A percentile compares a stretch with the other conserved stretches of the same genome.
Evolutionary conservation across 73 alveolate species (phyloP).

Genomic region (Paramecium sexaurelia): DNA sequence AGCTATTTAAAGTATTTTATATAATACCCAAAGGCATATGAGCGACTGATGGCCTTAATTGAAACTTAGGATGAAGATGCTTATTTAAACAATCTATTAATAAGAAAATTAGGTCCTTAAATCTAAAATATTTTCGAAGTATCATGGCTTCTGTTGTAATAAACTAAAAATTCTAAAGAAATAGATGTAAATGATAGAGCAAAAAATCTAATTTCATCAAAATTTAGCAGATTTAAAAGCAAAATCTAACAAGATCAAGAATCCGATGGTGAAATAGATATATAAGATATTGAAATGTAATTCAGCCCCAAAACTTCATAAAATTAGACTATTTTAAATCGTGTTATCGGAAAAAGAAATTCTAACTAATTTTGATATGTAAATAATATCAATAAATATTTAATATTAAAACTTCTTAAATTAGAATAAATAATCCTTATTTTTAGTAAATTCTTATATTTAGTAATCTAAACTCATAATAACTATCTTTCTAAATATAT

Average conservation of each 20-base stretch:
- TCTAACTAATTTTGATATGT: neutral
- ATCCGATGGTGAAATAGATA: neutral
- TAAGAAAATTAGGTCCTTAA: neutral
- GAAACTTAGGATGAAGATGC: conserved; percentile 9
- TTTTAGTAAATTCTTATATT: too few species aligned
- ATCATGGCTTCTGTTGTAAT: neutral
- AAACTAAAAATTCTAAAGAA: neutral
- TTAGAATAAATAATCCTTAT: too few species aligned
- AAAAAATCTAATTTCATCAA: neutral
- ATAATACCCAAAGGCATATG: neutral
- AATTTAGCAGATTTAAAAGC: neutral
- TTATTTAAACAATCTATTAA: neutral
- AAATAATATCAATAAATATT: too few species aligned
- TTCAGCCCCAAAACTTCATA: neutral
- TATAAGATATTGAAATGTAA: neutral
- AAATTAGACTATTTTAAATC: neutral
- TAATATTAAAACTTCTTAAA: too few species aligned
- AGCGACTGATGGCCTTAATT: neutral
- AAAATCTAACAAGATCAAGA: neutral
- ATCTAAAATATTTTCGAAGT: neutral
- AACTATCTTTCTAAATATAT: too few species aligned
- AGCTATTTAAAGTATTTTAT: neutral
- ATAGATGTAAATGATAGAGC: neutral
- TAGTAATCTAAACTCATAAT: too few species aligned
- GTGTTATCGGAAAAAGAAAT: conserved; percentile 7